Conservation (phyloP, 768 basidiomycete genomes). For the Mycena maculata region DNA sequence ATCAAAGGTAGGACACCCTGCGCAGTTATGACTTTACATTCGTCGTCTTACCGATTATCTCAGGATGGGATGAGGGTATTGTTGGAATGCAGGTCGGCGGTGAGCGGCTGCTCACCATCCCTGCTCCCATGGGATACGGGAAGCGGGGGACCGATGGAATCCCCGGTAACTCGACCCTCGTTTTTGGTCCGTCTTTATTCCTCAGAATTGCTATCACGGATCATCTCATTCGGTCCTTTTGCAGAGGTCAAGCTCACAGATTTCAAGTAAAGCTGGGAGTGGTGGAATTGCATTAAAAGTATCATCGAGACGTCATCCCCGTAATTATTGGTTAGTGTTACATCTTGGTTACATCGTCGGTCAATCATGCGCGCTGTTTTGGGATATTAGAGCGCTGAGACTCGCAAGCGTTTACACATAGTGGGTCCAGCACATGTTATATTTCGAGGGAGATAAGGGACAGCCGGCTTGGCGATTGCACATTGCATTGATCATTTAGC, state of each 20-base stretch:
- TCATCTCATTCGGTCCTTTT: not conserved
- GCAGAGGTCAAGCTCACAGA: conserved; percentile 79
- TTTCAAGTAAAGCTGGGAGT: conserved; percentile 63
- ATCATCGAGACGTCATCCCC: conserved; percentile 25
- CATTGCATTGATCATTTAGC: no score
- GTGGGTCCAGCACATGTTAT: no score
- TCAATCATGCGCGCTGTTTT: no score
- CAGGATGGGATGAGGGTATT: conserved; percentile 93
- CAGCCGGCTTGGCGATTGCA: no score
- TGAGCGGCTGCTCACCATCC: conserved; percentile 84
- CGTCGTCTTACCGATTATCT: conserved; percentile 8
- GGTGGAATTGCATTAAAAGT: conserved; percentile 26
- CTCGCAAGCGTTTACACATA: no score
- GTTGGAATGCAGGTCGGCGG: conserved; percentile 93
- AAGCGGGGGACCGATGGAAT: conserved; percentile 67
- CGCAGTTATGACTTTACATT: not conserved
- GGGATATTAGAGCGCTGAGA: no score
- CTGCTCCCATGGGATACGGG: conserved; percentile 79
- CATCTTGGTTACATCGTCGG: not conserved
- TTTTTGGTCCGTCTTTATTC: conserved; percentile 70
- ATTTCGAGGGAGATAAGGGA: no score
- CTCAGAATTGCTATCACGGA: not conserved
- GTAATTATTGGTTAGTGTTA: conserved; percentile 32
- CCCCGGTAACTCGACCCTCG: conserved; percentile 83
- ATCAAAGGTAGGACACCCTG: conserved; percentile 75